Base-by-base conservation (phyloP, 352 stramenopile genomes). In the Aphanomyces cochlioides region DNA sequence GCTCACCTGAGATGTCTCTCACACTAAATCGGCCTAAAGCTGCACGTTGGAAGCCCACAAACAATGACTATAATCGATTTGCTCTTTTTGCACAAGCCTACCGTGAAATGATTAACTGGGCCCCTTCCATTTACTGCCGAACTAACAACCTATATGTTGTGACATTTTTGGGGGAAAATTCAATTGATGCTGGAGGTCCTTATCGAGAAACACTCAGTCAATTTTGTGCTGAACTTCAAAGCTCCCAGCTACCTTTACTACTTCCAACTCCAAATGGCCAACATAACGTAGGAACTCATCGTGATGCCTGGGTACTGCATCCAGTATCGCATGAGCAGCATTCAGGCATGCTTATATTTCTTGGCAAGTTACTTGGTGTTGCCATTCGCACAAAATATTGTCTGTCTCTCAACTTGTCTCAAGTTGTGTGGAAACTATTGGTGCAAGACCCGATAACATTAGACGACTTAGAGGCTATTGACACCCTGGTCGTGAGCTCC, bases 361-460 rank as follows among this genome's bases (percentile, higher is more conserved):
- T 98, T 5, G 93, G 93, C 5, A 97, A 97, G 67, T 76, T 98
- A 1, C 93, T 98, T 75, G 93, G 92, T 0, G 81, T 90, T n/a
- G 81, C 78, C 5, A 83, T 97, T 45, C 90, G 92, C 5, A 95
- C 88, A 57, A 93, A 96, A 54, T 78, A 95, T 50, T 96, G 91
- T 47, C 77, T 98, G 12, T 75, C 87, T 1, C 76, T 98, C 19
- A 89, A 91, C 37, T 68, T 98, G 38, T 86, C 92, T 5, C 73
- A 80, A 12, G 70, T 97, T 6, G 82, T 98, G 28, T 98, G 93
- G 93, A 97, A 97, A 73, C 74, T 83, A 38, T 73, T 98, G 0
- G 86, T 92, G 4, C 78, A 81, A n/a, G 87, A 97, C 39, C 70
- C 76, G 37, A 74, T 95, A 17, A 79, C 74, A 1, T 47, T 82